Percentiles rank a stretch among this genome's conserved stretches.
Evolutionary conservation across 352 stramenopile species (phyloP).

Genomic region (Phytophthora ohioensis): DNA sequence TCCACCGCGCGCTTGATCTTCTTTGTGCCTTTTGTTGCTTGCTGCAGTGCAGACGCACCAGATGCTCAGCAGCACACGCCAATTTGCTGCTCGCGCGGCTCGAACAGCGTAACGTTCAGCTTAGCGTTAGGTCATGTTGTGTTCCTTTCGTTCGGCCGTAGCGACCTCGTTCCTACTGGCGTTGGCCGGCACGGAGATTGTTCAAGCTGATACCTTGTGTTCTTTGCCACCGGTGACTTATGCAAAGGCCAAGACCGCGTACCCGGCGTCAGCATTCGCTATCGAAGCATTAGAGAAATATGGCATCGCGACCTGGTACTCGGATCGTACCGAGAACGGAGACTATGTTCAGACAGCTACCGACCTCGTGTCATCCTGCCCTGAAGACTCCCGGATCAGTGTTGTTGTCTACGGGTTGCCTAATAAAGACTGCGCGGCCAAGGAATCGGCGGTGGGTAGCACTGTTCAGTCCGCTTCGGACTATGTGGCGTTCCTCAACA

Average conservation of each 20-base stretch:
- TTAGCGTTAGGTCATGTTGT: constrained; percentile 25
- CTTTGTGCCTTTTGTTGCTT: constrained; percentile 16
- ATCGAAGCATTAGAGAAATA: constrained; percentile 62
- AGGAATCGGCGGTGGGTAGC: constrained; percentile 50
- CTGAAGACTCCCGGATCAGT: constrained; percentile 53
- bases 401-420: constrained; percentile 78
- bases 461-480: constrained; percentile 50
- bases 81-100: constrained; percentile 32
- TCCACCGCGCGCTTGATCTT: constrained; percentile 20
- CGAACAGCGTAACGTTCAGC: constrained; percentile 1
- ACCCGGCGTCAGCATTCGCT: constrained; percentile 58
- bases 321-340: constrained; percentile 51
- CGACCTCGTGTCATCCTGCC: constrained; percentile 47
- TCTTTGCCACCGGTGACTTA: constrained; percentile 59
- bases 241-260: constrained; percentile 47
- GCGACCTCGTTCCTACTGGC: constrained; percentile 22
- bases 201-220: constrained; percentile 55
- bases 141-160: constrained; percentile 22
- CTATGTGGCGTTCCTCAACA: constrained; percentile 62
- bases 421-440: constrained; percentile 77
- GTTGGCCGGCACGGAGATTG: constrained; percentile 6
- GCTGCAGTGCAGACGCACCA: constrained; percentile 11
- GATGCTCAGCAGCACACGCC: constrained; percentile 20
- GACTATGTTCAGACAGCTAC: constrained; percentile 46
- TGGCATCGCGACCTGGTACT: constrained; percentile 75